Evolutionary conservation across 306 rosid genomes (phyloP), one percentile per base, ranked within the genome.

Genomic region (Leucaena leucocephala): DNA sequence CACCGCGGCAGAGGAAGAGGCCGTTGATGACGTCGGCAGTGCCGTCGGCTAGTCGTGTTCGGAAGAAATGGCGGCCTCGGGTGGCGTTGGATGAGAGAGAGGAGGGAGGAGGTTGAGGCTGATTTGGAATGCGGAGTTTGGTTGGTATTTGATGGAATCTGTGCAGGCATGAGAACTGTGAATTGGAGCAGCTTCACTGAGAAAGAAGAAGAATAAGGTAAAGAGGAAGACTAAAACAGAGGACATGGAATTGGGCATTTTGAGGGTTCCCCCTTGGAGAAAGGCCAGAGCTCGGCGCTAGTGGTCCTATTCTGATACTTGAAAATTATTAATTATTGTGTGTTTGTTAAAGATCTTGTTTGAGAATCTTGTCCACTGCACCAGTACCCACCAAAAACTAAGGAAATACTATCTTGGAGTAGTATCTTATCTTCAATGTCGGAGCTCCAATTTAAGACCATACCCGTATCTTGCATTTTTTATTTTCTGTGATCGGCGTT

Each of bases 1-100:
- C 86, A 1, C 86, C 83, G 17, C 86, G 76, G 76, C 86, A 83
- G 77, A 74, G 76, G 77, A 78, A 83, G 3, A 83, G 76, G 58
- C 86, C 86, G 1, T 83, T 67, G 22, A 74, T 40, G 0, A 14
- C 79, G 21, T 71, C 27, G 43, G 10, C 14, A 3, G 13, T 38
- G 1, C 50, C 21, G 64, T 65, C 70, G 8, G 5, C 7, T 3
- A 64, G 33, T 68, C 2, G 15, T 43, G 73, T 68, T 21, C 75
- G 34, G 75, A 50, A 9, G 68, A 71, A 82, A 36, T 61, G 72
- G 8, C 8, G 15, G 75, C 48, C 58, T 49, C 66, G 63, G n/a
- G 52, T 21, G 46, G 85, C 69, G 62, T 33, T 59, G 64, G 85
- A 76, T 6, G 81, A 39, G n/a, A 82, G 57, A 8, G 62, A 76